Evolutionary conservation across 768 basidiomycete species (phyloP).

Genomic region (Neoboletus magnificus): DNA sequence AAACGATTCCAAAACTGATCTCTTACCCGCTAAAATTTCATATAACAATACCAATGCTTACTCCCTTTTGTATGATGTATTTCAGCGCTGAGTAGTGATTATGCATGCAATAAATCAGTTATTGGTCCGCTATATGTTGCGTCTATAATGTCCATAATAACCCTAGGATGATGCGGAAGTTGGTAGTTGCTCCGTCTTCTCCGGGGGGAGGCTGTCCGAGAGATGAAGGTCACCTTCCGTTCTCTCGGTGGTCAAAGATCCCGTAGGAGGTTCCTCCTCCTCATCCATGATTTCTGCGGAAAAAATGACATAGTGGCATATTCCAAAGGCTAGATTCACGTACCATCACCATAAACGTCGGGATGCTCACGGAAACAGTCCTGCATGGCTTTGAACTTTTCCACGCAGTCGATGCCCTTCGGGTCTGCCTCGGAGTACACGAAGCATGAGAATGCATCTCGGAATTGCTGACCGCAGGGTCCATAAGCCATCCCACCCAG

Average conservation of each 20-base stretch:
- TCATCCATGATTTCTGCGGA: constrained; percentile 64
- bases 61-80: constrained; percentile 17
- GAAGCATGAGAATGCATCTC: constrained; percentile 96
- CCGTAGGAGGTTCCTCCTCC: constrained; percentile 40
- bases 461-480: constrained; percentile 90
- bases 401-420: constrained; percentile 96
- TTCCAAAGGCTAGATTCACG: constrained; percentile 25
- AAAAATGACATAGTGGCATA: constrained; percentile 2
- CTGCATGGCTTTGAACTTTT: constrained; percentile 97
- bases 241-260: constrained; percentile 1
- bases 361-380: constrained; percentile 95
- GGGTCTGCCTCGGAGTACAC: constrained; percentile 92
- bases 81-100: constrained; percentile 30
- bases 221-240: constrained; percentile 3
- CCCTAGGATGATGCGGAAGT: constrained; percentile 17
- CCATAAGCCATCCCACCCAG: constrained; percentile 99
- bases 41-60: neutral
- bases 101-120: constrained; percentile 27
- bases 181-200: constrained; percentile 8
- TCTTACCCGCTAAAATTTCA: constrained; percentile 6
- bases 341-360: constrained; percentile 93
- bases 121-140: constrained; percentile 13
- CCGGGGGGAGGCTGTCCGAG: constrained; percentile 2
- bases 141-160: constrained; percentile 20
- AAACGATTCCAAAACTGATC: constrained; percentile 58